A percentile compares a stretch with the other conserved stretches of the same genome.
phyloP scores from a whole-genome alignment of 1,139 yeast genomes.

The Yamadazyma epiphylla region DNA sequence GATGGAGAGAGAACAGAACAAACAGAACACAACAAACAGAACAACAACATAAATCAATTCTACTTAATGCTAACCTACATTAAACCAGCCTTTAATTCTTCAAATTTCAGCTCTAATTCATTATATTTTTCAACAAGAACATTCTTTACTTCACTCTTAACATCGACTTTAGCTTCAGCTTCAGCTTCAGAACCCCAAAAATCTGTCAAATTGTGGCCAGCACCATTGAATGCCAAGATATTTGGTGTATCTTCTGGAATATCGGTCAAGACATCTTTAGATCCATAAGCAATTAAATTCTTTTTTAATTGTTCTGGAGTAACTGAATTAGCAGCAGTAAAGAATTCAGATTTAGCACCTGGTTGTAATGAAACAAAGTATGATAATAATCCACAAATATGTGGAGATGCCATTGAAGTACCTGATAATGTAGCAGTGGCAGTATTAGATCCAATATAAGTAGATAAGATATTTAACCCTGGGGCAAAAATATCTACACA shows the following conservation, averaged over 20 bases:
- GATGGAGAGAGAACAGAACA: no score
- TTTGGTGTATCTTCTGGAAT: slow-evolving; percentile 78
- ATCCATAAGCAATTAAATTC: slow-evolving; percentile 34
- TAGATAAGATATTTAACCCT: slow-evolving; percentile 39
- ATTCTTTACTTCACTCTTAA: no score
- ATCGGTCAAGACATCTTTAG: slow-evolving; percentile 33
- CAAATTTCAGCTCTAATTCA: no score
- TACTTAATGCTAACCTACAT: no score
- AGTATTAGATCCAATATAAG: slow-evolving; percentile 35
- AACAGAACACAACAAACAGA: no score
- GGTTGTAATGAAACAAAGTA: slow-evolving; percentile 42
- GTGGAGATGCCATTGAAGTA: slow-evolving; percentile 46
- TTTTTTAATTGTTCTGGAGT: slow-evolving; percentile 34
- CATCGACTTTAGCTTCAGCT: not conserved
- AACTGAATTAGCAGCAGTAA: slow-evolving; percentile 42
- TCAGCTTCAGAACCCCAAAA: slow-evolving; percentile 51
- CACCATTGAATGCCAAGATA: slow-evolving; percentile 89
- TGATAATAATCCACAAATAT: slow-evolving; percentile 38
- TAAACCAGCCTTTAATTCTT: no score
- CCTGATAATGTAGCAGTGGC: slow-evolving; percentile 37
- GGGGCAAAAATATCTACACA: slow-evolving; percentile 47
- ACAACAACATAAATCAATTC: no score
- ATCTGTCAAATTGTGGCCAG: slow-evolving; percentile 69
- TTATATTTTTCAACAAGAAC: no score
- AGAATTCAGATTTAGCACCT: slow-evolving; percentile 37